Conservation (phyloP, 257 asterid genomes). For the Cruciata laevipes region DNA sequence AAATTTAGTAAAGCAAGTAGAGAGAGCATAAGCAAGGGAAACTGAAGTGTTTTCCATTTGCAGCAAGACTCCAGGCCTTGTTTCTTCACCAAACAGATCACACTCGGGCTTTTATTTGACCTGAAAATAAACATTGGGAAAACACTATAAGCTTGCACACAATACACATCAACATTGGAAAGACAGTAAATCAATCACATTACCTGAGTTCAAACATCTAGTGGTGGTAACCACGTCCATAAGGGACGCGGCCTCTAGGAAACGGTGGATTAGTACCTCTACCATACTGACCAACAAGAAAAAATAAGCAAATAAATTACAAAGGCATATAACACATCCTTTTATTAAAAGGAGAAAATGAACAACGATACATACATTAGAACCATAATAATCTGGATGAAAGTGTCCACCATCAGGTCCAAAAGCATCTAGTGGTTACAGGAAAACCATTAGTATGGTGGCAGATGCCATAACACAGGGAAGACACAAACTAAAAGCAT, state of each 20-base stretch:
- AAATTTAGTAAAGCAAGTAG: slow-evolving; percentile 5
- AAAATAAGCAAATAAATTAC: slow-evolving; percentile 11
- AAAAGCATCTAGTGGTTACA: slow-evolving; percentile 24
- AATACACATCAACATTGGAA: neutral
- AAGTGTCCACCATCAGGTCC: slow-evolving; percentile 31
- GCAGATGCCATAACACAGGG: neutral
- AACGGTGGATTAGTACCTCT: slow-evolving; percentile 29
- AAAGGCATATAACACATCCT: neutral
- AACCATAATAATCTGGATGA: slow-evolving; percentile 38
- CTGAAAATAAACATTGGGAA: slow-evolving; percentile 15
- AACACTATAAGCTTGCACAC: slow-evolving; percentile 14
- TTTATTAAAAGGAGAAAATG: neutral
- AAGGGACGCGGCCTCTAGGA: slow-evolving; percentile 32
- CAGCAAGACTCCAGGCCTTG: slow-evolving; percentile 15
- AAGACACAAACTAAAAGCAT: slow-evolving; percentile 12
- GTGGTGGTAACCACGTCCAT: slow-evolving; percentile 44
- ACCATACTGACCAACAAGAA: slow-evolving; percentile 33
- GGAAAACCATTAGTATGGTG: slow-evolving; percentile 1
- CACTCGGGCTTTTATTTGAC: slow-evolving; percentile 3
- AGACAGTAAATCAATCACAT: slow-evolving; percentile 6
- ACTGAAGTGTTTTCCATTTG: slow-evolving; percentile 11
- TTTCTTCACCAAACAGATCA: slow-evolving; percentile 13
- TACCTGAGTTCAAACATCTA: slow-evolving; percentile 33
- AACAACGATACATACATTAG: slow-evolving; percentile 36
- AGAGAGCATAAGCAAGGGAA: slow-evolving; percentile 1